phyloP scores from a whole-genome alignment of 257 asterid genomes.

The Solanum pennellii region DNA sequence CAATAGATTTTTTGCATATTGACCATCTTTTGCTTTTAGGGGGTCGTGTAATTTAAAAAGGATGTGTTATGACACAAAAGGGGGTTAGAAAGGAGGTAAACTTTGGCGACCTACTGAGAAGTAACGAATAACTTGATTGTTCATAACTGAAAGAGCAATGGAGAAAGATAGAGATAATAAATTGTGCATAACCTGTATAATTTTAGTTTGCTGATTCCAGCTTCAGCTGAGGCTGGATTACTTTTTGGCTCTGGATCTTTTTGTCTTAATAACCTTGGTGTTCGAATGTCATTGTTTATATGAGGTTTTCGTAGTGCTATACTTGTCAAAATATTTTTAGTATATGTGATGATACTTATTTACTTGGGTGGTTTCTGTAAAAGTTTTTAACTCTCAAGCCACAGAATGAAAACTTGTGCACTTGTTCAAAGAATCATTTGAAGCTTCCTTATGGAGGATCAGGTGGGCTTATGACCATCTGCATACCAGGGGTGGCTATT shows the following conservation, averaged over 20 bases:
- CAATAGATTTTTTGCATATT: background rate
- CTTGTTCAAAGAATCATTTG: background rate
- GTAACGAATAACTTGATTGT: background rate
- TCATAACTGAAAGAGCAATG: background rate
- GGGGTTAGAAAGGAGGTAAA: background rate
- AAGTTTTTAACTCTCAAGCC: background rate
- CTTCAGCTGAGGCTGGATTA: background rate
- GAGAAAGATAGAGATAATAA: background rate
- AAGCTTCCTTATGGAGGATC: background rate
- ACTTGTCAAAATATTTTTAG: background rate
- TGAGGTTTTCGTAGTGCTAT: background rate
- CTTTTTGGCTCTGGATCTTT: background rate
- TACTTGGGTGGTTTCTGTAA: background rate
- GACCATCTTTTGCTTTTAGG: background rate
- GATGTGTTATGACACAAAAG: background rate
- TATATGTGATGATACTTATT: background rate
- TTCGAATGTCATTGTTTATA: background rate
- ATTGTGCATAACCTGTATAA: background rate
- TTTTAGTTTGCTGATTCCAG: background rate
- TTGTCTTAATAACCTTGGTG: background rate
- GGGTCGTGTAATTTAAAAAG: background rate
- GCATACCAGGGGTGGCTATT: background rate
- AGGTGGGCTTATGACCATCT: background rate
- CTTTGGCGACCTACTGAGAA: background rate
- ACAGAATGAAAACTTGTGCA: background rate